These are phyloP conservation scores for Fagus sylvatica DNA, from an alignment of 306 rosid species.

Conservation along the genomic window DNA sequence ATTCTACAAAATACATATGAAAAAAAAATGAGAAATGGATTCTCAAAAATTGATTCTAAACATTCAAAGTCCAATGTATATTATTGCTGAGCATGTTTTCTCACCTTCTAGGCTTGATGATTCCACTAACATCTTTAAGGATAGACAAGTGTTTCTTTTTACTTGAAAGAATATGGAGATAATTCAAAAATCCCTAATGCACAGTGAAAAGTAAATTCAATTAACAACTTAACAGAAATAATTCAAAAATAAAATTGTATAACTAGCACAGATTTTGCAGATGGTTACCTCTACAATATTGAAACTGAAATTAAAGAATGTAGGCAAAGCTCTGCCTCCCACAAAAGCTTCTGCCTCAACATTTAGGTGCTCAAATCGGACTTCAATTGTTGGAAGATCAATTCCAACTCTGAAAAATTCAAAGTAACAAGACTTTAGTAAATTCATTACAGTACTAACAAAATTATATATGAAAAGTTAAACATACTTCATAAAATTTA, in stretches of 20 bases:
- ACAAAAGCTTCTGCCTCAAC: slow-evolving; percentile 46
- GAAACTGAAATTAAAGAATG: slow-evolving; percentile 21
- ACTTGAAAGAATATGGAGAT: slow-evolving; percentile 39
- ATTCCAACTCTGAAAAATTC: slow-evolving; percentile 52
- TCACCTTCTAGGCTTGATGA: slow-evolving; percentile 75
- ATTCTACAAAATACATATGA: slow-evolving; percentile 31
- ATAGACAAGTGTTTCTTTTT: slow-evolving; percentile 43
- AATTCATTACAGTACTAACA: no score
- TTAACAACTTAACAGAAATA: no score
- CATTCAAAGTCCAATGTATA: no score
- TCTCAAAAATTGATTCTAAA: no score
- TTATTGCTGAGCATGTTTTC: not conserved
- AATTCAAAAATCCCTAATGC: slow-evolving; percentile 35
- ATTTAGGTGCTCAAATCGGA: slow-evolving; percentile 49
- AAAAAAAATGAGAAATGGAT: not conserved
- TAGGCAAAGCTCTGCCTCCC: slow-evolving; percentile 46
- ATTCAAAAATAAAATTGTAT: no score
- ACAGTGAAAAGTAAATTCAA: no score
- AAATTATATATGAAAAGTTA: no score
- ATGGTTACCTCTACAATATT: slow-evolving; percentile 30
- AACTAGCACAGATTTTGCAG: no score
- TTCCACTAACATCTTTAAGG: slow-evolving; percentile 72
- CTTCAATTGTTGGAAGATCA: slow-evolving; percentile 54
- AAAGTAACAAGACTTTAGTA: not conserved
- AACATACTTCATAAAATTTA: no score